These are phyloP conservation scores for Isabelozyma gotoi DNA, from an alignment of 805 yeast genomes.

Conservation along the genomic window DNA sequence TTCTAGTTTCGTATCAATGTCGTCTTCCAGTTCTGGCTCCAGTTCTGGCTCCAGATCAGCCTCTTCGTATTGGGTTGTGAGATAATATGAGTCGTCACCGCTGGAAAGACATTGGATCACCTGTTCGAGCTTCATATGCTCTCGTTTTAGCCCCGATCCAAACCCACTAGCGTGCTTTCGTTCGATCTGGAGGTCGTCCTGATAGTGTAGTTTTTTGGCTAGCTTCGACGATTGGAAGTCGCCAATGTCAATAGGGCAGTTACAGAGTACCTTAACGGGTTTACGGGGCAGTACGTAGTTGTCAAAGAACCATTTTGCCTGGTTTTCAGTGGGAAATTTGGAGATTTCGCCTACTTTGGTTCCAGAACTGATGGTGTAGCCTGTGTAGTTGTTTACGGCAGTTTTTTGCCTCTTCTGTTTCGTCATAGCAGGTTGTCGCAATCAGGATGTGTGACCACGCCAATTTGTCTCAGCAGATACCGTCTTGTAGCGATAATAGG, in stretches of 20 bases:
- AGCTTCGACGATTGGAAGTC: constrained; percentile 35
- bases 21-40: constrained; percentile 16
- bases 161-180: constrained; percentile 59
- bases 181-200: constrained; percentile 53
- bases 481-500: too few relatives aligned
- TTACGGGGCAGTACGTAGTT: constrained; percentile 40
- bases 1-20: constrained; percentile 12
- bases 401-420: neutral
- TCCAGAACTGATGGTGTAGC: neutral
- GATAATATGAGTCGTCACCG: constrained; percentile 51
- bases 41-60: constrained; percentile 23
- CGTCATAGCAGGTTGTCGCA: neutral
- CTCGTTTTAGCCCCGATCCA: constrained; percentile 61
- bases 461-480: too few relatives aligned
- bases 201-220: constrained; percentile 33
- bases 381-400: neutral
- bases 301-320: constrained; percentile 28
- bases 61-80: constrained; percentile 72
- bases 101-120: constrained; percentile 41
- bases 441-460: too few relatives aligned
- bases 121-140: constrained; percentile 49
- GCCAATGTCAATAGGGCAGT: constrained; percentile 16
- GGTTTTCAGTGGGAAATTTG: neutral
- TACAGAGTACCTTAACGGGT: constrained; percentile 47
- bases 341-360: neutral